Evolutionary conservation across 2,329 filamentous ascomycete species (phyloP).

Genomic region (Alternaria sp.): DNA sequence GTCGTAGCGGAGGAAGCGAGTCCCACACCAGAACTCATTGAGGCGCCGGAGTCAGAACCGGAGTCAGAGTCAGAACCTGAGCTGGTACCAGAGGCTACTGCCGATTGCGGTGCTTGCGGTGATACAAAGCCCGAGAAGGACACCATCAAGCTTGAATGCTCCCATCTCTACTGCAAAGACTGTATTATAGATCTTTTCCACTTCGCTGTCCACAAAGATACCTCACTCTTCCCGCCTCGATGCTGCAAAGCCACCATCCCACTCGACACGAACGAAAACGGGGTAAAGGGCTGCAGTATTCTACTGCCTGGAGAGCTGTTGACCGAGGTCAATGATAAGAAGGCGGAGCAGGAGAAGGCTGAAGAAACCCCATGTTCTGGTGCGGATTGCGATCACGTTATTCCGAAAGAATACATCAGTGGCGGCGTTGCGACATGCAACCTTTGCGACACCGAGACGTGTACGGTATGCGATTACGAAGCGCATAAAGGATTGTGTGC

Average conservation of each 20-base stretch:
- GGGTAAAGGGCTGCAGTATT: constrained; percentile 11
- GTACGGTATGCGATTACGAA: background rate
- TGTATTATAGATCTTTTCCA: background rate
- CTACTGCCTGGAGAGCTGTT: background rate
- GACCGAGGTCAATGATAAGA: background rate
- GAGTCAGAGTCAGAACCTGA: background rate
- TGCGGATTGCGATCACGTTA: background rate
- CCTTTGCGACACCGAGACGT: background rate
- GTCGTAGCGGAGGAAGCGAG: background rate
- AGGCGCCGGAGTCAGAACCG: background rate
- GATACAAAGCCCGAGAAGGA: background rate
- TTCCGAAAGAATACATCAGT: background rate
- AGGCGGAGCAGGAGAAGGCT: background rate
- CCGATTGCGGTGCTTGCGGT: background rate
- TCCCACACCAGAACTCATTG: background rate
- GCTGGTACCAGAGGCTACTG: background rate
- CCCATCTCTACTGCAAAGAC: background rate
- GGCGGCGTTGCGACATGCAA: background rate
- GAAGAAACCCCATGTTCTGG: background rate
- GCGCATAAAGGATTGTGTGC: background rate
- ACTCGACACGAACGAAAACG: constrained; percentile 14
- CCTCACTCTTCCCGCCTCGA: constrained; percentile 32
- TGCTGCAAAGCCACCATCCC: constrained; percentile 30
- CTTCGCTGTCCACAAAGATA: constrained; percentile 4
- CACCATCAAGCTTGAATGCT: background rate